These are phyloP conservation scores for Eucommia ulmoides DNA, from an alignment of 257 asterid genomes.

Conservation along the genomic window DNA sequence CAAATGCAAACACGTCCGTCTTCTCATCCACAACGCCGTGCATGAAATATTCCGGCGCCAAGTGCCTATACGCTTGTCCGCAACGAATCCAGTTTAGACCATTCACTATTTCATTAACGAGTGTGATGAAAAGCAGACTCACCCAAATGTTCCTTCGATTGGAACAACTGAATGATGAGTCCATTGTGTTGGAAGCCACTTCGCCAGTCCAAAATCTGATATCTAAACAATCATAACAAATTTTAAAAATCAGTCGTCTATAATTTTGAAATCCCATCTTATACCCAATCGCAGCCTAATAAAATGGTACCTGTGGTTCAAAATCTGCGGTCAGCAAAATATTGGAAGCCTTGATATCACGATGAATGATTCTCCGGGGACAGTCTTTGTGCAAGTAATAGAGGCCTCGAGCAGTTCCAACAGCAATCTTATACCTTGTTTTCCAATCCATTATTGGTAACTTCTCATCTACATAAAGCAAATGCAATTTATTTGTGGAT, in stretches of 20 bases:
- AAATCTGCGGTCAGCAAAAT: constrained; percentile 51
- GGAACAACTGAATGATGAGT: constrained; percentile 89
- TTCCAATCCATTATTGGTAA: constrained; percentile 59
- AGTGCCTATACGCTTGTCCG: too few relatives aligned
- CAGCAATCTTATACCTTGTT: constrained; percentile 76
- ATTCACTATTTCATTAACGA: not conserved
- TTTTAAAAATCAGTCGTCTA: too few relatives aligned
- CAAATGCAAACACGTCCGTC: constrained; percentile 95
- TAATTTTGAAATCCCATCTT: too few relatives aligned
- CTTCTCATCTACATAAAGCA: constrained; percentile 40
- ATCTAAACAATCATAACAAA: constrained; percentile 58
- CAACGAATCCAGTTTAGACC: too few relatives aligned
- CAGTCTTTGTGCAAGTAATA: constrained; percentile 82
- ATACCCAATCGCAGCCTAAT: too few relatives aligned
- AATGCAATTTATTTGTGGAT: not conserved
- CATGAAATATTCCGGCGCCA: constrained; percentile 96
- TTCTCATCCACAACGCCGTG: constrained; percentile 96
- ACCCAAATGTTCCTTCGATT: constrained; percentile 98
- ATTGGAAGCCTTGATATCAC: constrained; percentile 85
- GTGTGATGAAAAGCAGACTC: constrained; percentile 1
- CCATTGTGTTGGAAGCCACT: constrained; percentile 99
- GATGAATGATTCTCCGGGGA: constrained; percentile 85
- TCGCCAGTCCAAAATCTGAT: constrained; percentile 91
- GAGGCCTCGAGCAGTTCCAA: constrained; percentile 79
- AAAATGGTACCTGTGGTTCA: constrained; percentile 65